These are phyloP conservation scores for Arabidopsis thaliana DNA, from an alignment of 345 rosid species.

Conservation along the genomic window TAIR10.1 NC_003075.7:15336501-15337000, in stretches of 20 bases:
- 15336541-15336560: background rate
- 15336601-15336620: background rate
- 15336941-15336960: slow-evolving; percentile 75
- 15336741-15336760: slow-evolving; percentile 28
- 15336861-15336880: slow-evolving; percentile 80
- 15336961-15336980: slow-evolving; percentile 81
- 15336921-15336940: slow-evolving; percentile 93
- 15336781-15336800: background rate
- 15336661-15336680: slow-evolving; percentile 72
- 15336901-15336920: slow-evolving; percentile 97
- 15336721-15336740: slow-evolving; percentile 70
- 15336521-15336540: background rate
- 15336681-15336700: slow-evolving; percentile 97
- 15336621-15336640: background rate
- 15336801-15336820: slow-evolving; percentile 23
- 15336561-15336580: slow-evolving; percentile 7
- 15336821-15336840: slow-evolving; percentile 75
- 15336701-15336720: slow-evolving; percentile 86
- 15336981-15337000: slow-evolving; percentile 80
- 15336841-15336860: slow-evolving; percentile 86
- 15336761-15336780: background rate
- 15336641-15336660: background rate
- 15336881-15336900: slow-evolving; percentile 96
- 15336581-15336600: background rate
- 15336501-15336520: background rate